These are phyloP conservation scores for Xylaria sp. DNA, from an alignment of 2,329 filamentous ascomycete species.

Conservation along the genomic window DNA sequence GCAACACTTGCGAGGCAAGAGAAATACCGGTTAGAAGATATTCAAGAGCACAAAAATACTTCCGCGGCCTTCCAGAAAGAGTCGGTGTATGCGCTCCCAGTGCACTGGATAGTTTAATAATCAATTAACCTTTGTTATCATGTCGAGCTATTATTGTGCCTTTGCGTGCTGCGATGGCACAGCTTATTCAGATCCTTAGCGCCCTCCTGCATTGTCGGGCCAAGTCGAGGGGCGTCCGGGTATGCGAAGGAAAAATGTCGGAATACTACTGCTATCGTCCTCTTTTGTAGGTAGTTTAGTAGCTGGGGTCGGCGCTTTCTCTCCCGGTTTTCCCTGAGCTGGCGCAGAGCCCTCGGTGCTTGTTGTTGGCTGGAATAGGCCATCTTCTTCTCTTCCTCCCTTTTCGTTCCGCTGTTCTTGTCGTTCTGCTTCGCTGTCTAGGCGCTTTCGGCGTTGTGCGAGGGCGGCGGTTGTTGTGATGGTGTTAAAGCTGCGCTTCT, in stretches of 20 bases:
- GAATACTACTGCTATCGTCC: neutral
- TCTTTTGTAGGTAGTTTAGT: neutral
- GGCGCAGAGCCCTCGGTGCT: too few relatives aligned
- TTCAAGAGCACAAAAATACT: neutral
- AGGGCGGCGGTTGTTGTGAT: too few relatives aligned
- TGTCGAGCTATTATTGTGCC: neutral
- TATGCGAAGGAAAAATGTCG: constrained; percentile 18
- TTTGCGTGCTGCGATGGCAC: neutral
- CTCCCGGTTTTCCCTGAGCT: too few relatives aligned
- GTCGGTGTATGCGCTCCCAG: too few relatives aligned
- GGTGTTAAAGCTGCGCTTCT: constrained; percentile 31
- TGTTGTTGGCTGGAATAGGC: too few relatives aligned
- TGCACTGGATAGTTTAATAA: neutral
- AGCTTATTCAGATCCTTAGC: neutral
- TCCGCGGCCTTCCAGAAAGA: neutral
- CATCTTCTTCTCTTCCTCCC: too few relatives aligned
- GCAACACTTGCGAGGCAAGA: neutral
- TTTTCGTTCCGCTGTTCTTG: too few relatives aligned
- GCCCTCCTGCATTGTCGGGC: neutral
- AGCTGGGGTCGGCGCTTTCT: neutral
- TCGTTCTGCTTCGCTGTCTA: neutral
- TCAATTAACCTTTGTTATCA: neutral
- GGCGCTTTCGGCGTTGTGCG: neutral
- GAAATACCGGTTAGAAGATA: neutral
- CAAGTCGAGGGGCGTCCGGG: constrained; percentile 27